Conservation (phyloP, 139 green algal genomes). For the Coelastrella sp. region DNA sequence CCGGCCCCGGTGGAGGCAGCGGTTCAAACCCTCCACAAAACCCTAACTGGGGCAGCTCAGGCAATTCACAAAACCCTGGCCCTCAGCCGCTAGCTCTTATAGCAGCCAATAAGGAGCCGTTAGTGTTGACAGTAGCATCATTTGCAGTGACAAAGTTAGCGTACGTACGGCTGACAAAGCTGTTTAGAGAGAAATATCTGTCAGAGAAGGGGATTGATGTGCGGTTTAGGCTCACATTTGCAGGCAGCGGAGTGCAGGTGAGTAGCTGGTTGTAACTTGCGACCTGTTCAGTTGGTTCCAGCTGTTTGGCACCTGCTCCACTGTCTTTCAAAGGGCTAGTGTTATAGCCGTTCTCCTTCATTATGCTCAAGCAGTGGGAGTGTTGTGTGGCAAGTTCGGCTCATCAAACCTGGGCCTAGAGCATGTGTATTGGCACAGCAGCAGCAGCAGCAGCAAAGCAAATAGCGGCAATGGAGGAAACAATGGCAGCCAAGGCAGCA, state of each 20-base stretch:
- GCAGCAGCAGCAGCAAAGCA: constrained; percentile 1
- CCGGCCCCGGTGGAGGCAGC: not conserved
- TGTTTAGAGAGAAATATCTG: constrained; percentile 76
- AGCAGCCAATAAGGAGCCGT: constrained; percentile 47
- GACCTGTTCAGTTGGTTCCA: too few relatives aligned
- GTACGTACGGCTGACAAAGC: constrained; percentile 70
- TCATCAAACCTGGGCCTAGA: not conserved
- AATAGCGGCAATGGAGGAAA: not conserved
- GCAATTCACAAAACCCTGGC: not conserved
- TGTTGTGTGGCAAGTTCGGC: not conserved
- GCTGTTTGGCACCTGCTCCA: too few relatives aligned
- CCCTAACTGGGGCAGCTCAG: constrained; percentile 1
- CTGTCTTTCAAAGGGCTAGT: too few relatives aligned
- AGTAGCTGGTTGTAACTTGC: too few relatives aligned
- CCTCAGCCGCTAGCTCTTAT: constrained; percentile 15
- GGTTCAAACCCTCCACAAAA: constrained; percentile 11
- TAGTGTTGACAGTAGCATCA: constrained; percentile 82
- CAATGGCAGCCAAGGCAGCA: not conserved
- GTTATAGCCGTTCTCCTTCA: too few relatives aligned
- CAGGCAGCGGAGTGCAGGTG: constrained; percentile 81
- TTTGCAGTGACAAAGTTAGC: constrained; percentile 83
- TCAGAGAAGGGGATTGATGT: constrained; percentile 66
- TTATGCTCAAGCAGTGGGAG: too few relatives aligned
- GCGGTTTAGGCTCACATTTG: constrained; percentile 86
- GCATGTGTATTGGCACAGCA: not conserved